Base-by-base conservation (phyloP, 148 eudicot species). In the Heliosperma pusillum region DNA sequence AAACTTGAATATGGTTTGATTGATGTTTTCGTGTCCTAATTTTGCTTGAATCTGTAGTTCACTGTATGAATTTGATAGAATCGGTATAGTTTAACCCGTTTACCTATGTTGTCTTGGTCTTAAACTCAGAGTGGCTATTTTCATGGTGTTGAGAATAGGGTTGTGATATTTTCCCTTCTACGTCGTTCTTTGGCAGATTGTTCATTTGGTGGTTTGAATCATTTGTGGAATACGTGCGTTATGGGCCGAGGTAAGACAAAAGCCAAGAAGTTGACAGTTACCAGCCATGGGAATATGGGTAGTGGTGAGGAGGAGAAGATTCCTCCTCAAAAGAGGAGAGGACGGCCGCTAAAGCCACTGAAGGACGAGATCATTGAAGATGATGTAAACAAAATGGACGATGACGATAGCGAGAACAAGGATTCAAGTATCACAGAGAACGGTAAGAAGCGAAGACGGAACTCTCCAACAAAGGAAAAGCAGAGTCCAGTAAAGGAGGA, bases 301-400 rank as follows among this genome's bases (percentile, higher is more conserved):
- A 89, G 96, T 66, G 88, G 96, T 10, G 93, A 90, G 75, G 97
- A 90, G 81, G 97, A 93, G 76, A 90, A 84, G 82, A 88, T 90
- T 74, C 97, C 96, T 9, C 79, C 78, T 9, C 95, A 90, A 63
- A 93, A 90, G 83, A 93, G 85, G 86, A 93, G 98, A 57, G 98
- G 98, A 70, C 86, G 98, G 73, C 97, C 97, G 21, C 90, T 81
- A 42, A 91, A 89, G 83, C 74, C 86, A 33, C 64, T 76, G 73
- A 86, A 79, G 80, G 89, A 91, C 57, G 93, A 89, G 59, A 61
- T 76, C 45, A n/a, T 87, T 17, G 89, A 85, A 19, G 88, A 88
- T 13, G 93, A 85, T 64, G 33, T 56, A 69, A 82, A 63, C 17
- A 83, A 85, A 62, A 30, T 74, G 17, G 90, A 83, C 74, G 87